Evolutionary conservation across 495 filamentous ascomycete species (phyloP), one percentile per base, ranked within the genome.

Genomic region (Penicillium psychrofluorescens): DNA sequence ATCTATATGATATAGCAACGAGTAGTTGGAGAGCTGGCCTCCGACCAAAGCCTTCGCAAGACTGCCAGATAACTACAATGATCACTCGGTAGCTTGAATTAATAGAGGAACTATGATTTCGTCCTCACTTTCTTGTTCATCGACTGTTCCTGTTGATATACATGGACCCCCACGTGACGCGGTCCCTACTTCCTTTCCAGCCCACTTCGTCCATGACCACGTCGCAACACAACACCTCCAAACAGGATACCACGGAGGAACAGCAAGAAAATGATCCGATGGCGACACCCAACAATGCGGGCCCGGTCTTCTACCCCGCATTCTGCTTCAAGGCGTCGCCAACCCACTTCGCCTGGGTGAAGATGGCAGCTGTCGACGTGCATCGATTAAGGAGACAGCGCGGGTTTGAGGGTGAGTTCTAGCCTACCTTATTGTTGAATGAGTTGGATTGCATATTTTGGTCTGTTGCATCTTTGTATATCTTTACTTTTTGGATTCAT

Each of bases 251-350:
- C 22, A 22, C 22, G n/a, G 15, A 37, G 4, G 28, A 12, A 28
- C 33, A 12, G 44, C 36, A 44, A 40, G 41, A 67, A 67, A 48
- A 69, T 69, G 65, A 54, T 22, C 62, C 48, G 38, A 69, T 69
- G 64, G 61, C 51, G 45, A 56, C 58, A 46, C 37, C 8, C 38
- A 30, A 48, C 9, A 33, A 66, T 53, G 50, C 49, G 40, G 50
- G 45, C 33, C 56, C 63, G 35, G 68, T 57, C 38, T 78, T 86
- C 58, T 95, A 95, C 58, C 88, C 89, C 11, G 81, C 83, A 12
- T 94, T 84, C 63, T 94, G 88, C 68, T 95, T 90, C 63, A 64
- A 74, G 41, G 75, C 84, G 7, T 95, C 94, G 8, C 86, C 86
- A 8, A 96, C 90, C 12, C 83, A 86, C 64, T 80, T 80, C 55